Evolutionary conservation across 306 rosid species (phyloP).

Genomic region (Malus domestica): ASM211411v1 NC_041805.1:25523501-25524000

Average conservation of each 20-base stretch:
- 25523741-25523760: background rate
- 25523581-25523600: background rate
- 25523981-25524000: no score
- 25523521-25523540: no score
- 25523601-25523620: background rate
- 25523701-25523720: background rate
- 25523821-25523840: constrained; percentile 1
- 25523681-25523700: background rate
- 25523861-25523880: no score
- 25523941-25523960: no score
- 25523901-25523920: no score
- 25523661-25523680: constrained; percentile 3
- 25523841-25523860: background rate
- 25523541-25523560: no score
- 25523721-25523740: background rate
- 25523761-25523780: background rate
- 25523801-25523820: constrained; percentile 9
- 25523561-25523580: background rate
- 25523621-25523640: background rate
- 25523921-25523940: no score
- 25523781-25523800: background rate
- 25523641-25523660: background rate
- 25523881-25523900: no score
- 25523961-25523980: no score
- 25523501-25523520: no score